Evolutionary conservation across 108 stramenopile genomes (phyloP), one percentile per base, ranked within the genome.

Genomic region (Pseudonitzschia pungens): DNA sequence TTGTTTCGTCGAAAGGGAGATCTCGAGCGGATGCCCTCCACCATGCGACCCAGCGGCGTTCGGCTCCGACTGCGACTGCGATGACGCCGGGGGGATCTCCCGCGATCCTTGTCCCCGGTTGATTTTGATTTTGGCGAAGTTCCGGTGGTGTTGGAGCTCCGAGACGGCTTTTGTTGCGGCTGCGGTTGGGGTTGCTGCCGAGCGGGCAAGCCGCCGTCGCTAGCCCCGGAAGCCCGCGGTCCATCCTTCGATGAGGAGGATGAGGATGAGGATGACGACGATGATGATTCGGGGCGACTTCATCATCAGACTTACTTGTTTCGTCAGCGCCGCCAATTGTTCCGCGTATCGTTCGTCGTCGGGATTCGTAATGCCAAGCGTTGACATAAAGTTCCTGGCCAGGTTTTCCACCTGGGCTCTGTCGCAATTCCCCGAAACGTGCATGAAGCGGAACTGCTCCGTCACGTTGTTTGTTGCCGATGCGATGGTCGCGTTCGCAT

Each of bases 361-460:
- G 40, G 60, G 14, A 31, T 62, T 29, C 4, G 29, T 40, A 21
- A 62, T 62, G 60, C 60, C 22, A 62, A 24, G 36, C 32, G 60
- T 62, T 33, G 60, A 40, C 60, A 62, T 62, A 21, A 62, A 62
- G 6, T 31, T 33, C 32, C 29, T 62, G 32, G 60, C 60, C 18
- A 62, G 20, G 29, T 41, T 21, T 21, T 40, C 32, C 32, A 62
- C 18, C 33, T 33, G 60, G 11, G 26, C 33, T 16, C 20, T 4
- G 36, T 62, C 32, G 29, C n/a, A 21, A n/a, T 40, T 29, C 9
- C 36, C 60, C 31, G 60, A 40, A 40, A 62, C 60, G 8, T 62
- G 60, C 60, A 62, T 62, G 31, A 40, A 62, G 20, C 32, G 29
- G 33, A 62, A 62, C 32, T 33, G 60, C 2, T 62, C 33, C 32